Evolutionary conservation across 179 eudicot species (phyloP).

Genomic region (Beta corolliflora): DNA sequence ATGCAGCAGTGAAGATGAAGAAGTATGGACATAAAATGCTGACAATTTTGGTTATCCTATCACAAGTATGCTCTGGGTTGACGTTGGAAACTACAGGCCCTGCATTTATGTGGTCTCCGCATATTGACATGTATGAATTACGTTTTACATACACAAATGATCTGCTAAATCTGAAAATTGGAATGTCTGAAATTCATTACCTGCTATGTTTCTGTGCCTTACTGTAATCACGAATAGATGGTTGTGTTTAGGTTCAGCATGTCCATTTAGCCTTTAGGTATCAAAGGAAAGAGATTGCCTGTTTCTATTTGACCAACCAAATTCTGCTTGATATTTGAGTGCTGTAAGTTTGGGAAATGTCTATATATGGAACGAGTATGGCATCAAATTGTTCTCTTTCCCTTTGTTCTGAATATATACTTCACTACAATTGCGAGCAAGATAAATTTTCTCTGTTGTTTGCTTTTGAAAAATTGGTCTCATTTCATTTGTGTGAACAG

Average conservation of each 20-base stretch:
- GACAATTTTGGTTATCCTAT: constrained; percentile 30
- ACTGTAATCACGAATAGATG: not conserved
- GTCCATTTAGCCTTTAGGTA: too few species aligned
- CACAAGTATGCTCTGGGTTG: constrained; percentile 36
- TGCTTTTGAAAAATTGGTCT: not conserved
- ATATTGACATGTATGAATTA: constrained; percentile 40
- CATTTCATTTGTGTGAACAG: not conserved
- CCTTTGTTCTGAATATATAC: too few species aligned
- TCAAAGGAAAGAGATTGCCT: too few species aligned
- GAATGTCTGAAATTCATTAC: not conserved
- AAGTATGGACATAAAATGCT: constrained; percentile 12
- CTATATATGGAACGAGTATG: too few species aligned
- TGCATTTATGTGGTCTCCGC: constrained; percentile 55
- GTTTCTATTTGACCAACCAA: too few species aligned
- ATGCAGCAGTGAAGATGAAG: constrained; percentile 30
- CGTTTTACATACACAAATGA: not conserved
- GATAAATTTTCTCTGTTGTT: not conserved
- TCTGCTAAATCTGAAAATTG: not conserved
- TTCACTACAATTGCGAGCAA: not conserved
- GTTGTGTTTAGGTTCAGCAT: too few species aligned
- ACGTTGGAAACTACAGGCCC: constrained; percentile 40
- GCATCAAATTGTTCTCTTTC: too few species aligned
- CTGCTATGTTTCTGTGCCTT: not conserved
- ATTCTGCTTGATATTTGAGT: too few species aligned
- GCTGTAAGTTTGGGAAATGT: too few species aligned